Base-by-base conservation (phyloP, 805 yeast genomes). In the Kregervanrija fluxuum region DNA sequence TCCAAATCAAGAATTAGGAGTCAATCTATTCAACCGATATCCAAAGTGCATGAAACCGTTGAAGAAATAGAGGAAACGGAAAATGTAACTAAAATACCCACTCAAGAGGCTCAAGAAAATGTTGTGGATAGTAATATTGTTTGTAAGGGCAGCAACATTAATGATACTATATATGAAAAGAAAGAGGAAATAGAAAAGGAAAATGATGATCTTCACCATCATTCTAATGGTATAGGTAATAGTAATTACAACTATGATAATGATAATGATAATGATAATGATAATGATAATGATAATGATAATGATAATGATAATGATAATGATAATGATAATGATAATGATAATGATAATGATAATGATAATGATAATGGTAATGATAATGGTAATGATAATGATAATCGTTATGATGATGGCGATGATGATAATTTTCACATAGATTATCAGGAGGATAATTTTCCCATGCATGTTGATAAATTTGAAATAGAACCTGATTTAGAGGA, bases 1-100 rank as follows among this genome's bases (percentile, higher is more conserved):
- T 40, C 50, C 17, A 48, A 54, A 34, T 42, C 51, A 5, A 52
- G 54, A 2, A 46, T 22, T 22, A 22, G 28, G 6, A 22, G 28
- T 22, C 28, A 22, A 22, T 22, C 28, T 6, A 22, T 22, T 22
- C 28, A 22, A 33, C 4, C 15, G 15, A 32, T 14, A 8, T 14
- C 31, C 8, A 31, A 37, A 28, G 38, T 33, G 30, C 44, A 44
- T 22, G 38, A 47, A 11, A 40, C 37, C 13, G 22, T 34, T 33
- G 46, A 49, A 36, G 50, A 42, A 30, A 16, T 34, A 12, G 38
- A 35, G 17, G 44, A 30, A 32, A 36, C 32, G 33, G 42, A 11
- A 5, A 17, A 15, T 15, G 2, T 22, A 22, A 22, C 6, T 22
- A 22, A 22, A 22, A 6, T 22, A 5, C 28, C 28, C 6, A 22